phyloP scores from a whole-genome alignment of 441 rosid species.

The Erodium trifolium region DNA sequence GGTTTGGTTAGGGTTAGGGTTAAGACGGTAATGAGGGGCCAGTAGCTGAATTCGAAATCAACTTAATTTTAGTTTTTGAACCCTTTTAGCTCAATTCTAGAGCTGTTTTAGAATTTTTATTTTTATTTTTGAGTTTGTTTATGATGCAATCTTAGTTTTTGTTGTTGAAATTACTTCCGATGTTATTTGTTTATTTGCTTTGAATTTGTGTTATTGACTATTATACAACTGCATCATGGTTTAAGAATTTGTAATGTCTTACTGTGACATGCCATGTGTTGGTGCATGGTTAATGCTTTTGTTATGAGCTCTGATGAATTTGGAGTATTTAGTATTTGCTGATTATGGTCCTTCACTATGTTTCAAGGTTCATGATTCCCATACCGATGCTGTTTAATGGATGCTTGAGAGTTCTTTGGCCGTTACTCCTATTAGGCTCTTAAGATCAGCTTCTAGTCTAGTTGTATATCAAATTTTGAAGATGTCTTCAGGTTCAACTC shows the following conservation, averaged over 20 bases:
- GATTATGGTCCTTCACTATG: background rate
- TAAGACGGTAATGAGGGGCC: background rate
- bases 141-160: background rate
- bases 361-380: background rate
- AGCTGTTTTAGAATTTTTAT: background rate
- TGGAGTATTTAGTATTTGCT: slow-evolving; percentile 1
- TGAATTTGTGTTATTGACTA: background rate
- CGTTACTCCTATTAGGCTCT: background rate
- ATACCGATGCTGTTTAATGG: background rate
- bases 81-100: background rate
- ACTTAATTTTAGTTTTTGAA: background rate
- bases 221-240: background rate
- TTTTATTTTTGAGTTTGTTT: background rate
- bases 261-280: too few relatives aligned
- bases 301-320: background rate
- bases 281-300: background rate
- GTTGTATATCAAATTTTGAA: background rate
- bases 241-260: background rate
- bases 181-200: background rate
- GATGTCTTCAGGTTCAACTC: slow-evolving; percentile 19
- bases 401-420: slow-evolving; percentile 5
- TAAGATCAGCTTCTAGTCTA: background rate
- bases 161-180: background rate
- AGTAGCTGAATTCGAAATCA: background rate
- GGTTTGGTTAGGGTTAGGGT: slow-evolving; percentile 1